A percentile compares a stretch with the other conserved stretches of the same genome.
These are phyloP conservation scores for Stachybotrys elegans DNA, from an alignment of 2,329 filamentous ascomycete genomes.

Conservation along the genomic window DNA sequence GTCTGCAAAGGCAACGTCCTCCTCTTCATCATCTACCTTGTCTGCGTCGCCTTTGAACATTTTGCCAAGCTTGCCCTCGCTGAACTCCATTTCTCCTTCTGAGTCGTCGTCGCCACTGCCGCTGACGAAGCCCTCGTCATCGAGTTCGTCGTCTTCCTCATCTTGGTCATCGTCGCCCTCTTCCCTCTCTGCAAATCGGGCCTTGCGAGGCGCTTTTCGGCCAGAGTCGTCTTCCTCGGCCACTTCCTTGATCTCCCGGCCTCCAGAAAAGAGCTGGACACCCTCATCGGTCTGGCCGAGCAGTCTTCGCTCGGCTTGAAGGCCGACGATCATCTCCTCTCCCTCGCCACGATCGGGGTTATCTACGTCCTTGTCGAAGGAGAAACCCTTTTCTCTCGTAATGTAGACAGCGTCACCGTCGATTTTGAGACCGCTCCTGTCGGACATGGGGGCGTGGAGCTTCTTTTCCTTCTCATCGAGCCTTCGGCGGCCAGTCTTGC, in stretches of 20 bases:
- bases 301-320: conserved; percentile 77
- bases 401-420: conserved; percentile 97
- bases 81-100: conserved; percentile 52
- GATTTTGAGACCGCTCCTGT: conserved; percentile 91
- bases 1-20: conserved; percentile 85
- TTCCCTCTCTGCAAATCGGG: conserved; percentile 55
- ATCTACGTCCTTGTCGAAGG: conserved; percentile 64
- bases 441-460: conserved; percentile 95
- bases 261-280: conserved; percentile 79
- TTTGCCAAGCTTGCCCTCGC: conserved; percentile 54
- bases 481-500: conserved; percentile 73
- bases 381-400: conserved; percentile 64
- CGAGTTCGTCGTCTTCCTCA: conserved; percentile 44
- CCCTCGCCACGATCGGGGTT: conserved; percentile 80
- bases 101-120: conserved; percentile 48
- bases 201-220: conserved; percentile 52
- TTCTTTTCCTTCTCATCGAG: conserved; percentile 96
- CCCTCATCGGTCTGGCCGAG: conserved; percentile 79
- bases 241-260: conserved; percentile 59
- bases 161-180: conserved; percentile 52
- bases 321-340: conserved; percentile 86
- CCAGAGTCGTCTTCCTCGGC: conserved; percentile 52
- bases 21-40: conserved; percentile 54
- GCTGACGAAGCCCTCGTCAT: conserved; percentile 50
- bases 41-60: conserved; percentile 52